Evolutionary conservation across 2,329 filamentous ascomycete genomes (phyloP).

Genomic region (Cordyceps farinosa): DNA sequence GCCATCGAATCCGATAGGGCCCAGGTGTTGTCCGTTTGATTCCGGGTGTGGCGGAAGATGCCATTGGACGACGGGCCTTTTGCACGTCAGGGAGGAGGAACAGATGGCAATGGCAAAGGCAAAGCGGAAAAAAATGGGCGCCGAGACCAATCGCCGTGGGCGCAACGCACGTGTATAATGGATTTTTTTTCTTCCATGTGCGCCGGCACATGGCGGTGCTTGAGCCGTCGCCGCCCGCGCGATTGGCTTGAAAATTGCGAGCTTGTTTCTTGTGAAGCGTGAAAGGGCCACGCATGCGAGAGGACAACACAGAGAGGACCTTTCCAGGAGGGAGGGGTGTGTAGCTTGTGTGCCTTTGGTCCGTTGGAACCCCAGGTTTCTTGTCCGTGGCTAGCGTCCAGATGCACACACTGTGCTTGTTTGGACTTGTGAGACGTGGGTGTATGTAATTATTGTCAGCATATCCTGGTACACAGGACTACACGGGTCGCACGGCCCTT

Average conservation of each 20-base stretch:
- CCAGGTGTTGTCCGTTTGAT: constrained; percentile 6
- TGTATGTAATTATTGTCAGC: not conserved
- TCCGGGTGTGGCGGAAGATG: constrained; percentile 3
- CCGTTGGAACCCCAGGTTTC: not conserved
- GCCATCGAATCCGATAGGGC: not conserved
- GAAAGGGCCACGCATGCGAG: not conserved
- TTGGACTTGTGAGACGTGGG: not conserved
- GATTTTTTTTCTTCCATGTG: constrained; percentile 5
- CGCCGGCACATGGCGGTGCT: not conserved
- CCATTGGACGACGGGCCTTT: not conserved
- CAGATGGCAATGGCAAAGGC: not conserved
- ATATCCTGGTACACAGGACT: not conserved
- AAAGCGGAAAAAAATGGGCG: not conserved
- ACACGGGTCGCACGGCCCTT: constrained; percentile 13
- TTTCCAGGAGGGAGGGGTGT: not conserved
- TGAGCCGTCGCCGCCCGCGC: constrained; percentile 15
- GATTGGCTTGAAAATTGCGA: constrained; percentile 1
- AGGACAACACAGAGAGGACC: not conserved
- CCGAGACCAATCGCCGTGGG: not conserved
- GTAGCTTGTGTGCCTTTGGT: not conserved
- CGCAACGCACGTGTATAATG: constrained; percentile 2
- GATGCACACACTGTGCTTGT: not conserved
- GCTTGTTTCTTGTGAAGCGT: not conserved
- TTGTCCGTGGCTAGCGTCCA: not conserved
- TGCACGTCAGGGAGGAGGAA: constrained; percentile 1